A percentile compares a stretch with the other conserved stretches of the same genome.
These are phyloP conservation scores for Hypocreales sp. DNA, from an alignment of 2,329 filamentous ascomycete species.

Conservation along the genomic window DNA sequence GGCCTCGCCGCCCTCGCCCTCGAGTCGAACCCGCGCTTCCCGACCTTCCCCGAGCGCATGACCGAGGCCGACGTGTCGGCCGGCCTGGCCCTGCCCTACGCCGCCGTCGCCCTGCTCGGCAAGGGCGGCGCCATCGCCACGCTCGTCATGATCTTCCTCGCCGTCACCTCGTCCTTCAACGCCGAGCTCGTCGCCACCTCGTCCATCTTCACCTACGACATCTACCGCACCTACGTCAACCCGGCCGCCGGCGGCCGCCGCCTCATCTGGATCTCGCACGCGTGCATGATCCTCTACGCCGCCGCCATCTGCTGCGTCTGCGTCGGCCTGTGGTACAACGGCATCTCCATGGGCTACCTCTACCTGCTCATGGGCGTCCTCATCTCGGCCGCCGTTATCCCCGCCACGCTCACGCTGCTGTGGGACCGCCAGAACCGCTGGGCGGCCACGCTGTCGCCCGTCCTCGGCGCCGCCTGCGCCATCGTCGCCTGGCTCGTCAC, in stretches of 20 bases:
- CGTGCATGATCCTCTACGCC: conserved; percentile 55
- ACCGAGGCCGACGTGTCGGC: conserved; percentile 59
- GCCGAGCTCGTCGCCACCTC: conserved; percentile 78
- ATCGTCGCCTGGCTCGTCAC: conserved; percentile 66
- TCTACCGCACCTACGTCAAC: conserved; percentile 79
- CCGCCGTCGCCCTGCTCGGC: conserved; percentile 69
- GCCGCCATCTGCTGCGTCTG: conserved; percentile 65
- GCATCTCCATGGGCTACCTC: conserved; percentile 76
- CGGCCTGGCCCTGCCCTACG: conserved; percentile 72
- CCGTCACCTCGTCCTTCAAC: conserved; percentile 71
- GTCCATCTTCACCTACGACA: conserved; percentile 74
- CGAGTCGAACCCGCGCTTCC: conserved; percentile 57
- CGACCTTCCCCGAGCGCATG: conserved; percentile 60
- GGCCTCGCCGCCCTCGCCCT: conserved; percentile 69
- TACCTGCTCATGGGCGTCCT: conserved; percentile 88
- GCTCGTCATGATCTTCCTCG: conserved; percentile 75
- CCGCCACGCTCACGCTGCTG: conserved; percentile 63
- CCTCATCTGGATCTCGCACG: conserved; percentile 68
- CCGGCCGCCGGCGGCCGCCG: conserved; percentile 58
- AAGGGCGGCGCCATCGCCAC: conserved; percentile 67
- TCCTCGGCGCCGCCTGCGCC: conserved; percentile 49
- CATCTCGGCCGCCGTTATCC: conserved; percentile 72
- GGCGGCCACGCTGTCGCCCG: conserved; percentile 52
- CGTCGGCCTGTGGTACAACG: conserved; percentile 57
- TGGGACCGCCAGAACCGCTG: conserved; percentile 68